These are phyloP conservation scores for Cryptococcus sp. DNA, from an alignment of 1,284 basidiomycete species.

Conservation along the genomic window DNA sequence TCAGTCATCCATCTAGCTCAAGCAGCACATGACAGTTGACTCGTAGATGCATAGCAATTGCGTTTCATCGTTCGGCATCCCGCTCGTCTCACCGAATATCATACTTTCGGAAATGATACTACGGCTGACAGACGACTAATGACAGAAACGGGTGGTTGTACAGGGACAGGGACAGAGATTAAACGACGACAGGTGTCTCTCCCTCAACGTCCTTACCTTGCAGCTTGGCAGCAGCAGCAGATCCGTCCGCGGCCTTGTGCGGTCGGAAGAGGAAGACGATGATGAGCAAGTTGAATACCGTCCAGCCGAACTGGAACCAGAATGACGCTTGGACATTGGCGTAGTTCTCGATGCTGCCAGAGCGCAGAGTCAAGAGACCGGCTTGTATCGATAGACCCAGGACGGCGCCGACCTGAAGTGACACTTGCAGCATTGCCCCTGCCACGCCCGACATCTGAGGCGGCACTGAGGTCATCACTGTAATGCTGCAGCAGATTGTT, in stretches of 20 bases:
- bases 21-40: too few relatives aligned
- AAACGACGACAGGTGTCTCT: background rate
- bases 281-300: slow-evolving; percentile 32
- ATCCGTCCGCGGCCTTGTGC: slow-evolving; percentile 13
- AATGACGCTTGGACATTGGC: slow-evolving; percentile 42
- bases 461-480: slow-evolving; percentile 44
- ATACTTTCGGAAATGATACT: too few relatives aligned
- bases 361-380: slow-evolving; percentile 45
- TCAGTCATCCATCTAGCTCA: too few relatives aligned
- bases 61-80: too few relatives aligned
- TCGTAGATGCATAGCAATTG: too few relatives aligned
- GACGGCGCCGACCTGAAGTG: slow-evolving; percentile 45
- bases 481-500: slow-evolving; percentile 26
- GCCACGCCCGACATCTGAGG: slow-evolving; percentile 45
- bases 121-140: too few relatives aligned
- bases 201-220: background rate
- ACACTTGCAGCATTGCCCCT: slow-evolving; percentile 47
- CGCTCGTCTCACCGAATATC: too few relatives aligned
- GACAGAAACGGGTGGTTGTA: too few relatives aligned
- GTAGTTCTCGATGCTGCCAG: slow-evolving; percentile 38
- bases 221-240: background rate
- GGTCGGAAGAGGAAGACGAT: slow-evolving; percentile 40
- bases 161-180: too few relatives aligned
- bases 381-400: slow-evolving; percentile 49
- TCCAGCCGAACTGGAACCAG: slow-evolving; percentile 51